Percentiles rank a stretch among this genome's conserved stretches.
Conservation (phyloP, 192 early-diverging fungal species). For the Backusella macrospora region DNA sequence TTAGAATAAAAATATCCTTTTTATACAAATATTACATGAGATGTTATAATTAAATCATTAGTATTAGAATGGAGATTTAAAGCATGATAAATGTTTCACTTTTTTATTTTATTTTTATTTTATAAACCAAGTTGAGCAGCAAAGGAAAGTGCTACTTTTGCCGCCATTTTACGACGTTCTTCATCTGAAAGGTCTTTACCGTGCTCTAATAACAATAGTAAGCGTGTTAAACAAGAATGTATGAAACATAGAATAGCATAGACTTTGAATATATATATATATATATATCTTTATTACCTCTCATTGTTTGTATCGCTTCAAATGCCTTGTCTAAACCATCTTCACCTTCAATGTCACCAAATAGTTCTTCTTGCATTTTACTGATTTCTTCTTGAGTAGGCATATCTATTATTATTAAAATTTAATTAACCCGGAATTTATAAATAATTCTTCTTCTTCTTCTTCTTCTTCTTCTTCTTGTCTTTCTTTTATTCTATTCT, state of each 20-base stretch:
- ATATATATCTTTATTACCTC: conserved; percentile 40
- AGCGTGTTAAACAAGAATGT: neutral
- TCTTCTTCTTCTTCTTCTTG: neutral
- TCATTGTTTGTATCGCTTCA: conserved; percentile 48
- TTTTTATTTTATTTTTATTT: neutral
- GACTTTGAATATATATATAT: neutral
- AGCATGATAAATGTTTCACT: conserved; percentile 1
- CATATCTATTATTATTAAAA: conserved; percentile 20
- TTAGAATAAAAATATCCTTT: no score
- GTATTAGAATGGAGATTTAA: conserved; percentile 8
- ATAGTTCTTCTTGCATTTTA: conserved; percentile 48
- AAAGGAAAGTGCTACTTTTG: conserved; percentile 59
- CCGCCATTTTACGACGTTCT: conserved; percentile 58
- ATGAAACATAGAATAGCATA: neutral
- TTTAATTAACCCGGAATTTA: neutral
- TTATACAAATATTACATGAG: no score
- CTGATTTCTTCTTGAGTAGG: conserved; percentile 44
- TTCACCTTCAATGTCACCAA: conserved; percentile 52
- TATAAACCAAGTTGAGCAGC: conserved; percentile 41
- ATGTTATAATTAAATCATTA: neutral
- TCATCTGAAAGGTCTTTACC: conserved; percentile 53
- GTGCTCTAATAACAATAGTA: conserved; percentile 41
- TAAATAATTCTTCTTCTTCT: neutral
- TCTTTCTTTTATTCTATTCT: neutral
- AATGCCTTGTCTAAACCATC: conserved; percentile 56